These are phyloP conservation scores for Penicillium hesseltinei DNA, from an alignment of 2,329 filamentous ascomycete species.

Conservation along the genomic window DNA sequence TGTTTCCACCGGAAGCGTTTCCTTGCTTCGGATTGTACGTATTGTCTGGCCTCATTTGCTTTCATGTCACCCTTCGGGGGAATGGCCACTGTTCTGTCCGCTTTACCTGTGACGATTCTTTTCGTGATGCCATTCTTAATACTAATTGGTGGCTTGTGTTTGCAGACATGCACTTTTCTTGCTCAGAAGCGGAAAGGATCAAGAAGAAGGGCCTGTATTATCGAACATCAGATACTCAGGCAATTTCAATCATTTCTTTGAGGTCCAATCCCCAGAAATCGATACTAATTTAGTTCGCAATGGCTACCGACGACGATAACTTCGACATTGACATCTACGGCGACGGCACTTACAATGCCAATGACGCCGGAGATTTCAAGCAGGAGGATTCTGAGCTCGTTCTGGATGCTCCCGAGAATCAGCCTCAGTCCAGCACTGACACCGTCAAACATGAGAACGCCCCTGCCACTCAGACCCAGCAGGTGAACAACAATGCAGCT, in stretches of 20 bases:
- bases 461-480: constrained; percentile 5
- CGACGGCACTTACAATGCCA: constrained; percentile 52
- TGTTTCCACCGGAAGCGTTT: constrained; percentile 16
- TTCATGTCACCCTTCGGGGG: constrained; percentile 10
- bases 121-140: constrained; percentile 24
- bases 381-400: constrained; percentile 42
- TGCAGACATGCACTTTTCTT: constrained; percentile 47
- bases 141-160: constrained; percentile 40
- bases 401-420: constrained; percentile 36
- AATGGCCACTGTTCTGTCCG: constrained; percentile 7
- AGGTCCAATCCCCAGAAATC: constrained; percentile 20
- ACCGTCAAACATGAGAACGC: constrained; percentile 16
- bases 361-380: constrained; percentile 49
- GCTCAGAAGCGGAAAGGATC: constrained; percentile 27
- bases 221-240: constrained; percentile 34
- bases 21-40: constrained; percentile 41
- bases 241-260: constrained; percentile 35
- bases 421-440: constrained; percentile 26
- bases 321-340: constrained; percentile 72
- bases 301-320: constrained; percentile 63
- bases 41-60: constrained; percentile 27
- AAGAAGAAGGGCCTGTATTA: constrained; percentile 38
- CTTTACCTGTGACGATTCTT: constrained; percentile 1
- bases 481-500: constrained; percentile 8
- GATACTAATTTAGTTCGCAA: constrained; percentile 33